Base-by-base conservation (phyloP, 495 filamentous ascomycete genomes). In the Penicillium psychrofluorescens region DNA sequence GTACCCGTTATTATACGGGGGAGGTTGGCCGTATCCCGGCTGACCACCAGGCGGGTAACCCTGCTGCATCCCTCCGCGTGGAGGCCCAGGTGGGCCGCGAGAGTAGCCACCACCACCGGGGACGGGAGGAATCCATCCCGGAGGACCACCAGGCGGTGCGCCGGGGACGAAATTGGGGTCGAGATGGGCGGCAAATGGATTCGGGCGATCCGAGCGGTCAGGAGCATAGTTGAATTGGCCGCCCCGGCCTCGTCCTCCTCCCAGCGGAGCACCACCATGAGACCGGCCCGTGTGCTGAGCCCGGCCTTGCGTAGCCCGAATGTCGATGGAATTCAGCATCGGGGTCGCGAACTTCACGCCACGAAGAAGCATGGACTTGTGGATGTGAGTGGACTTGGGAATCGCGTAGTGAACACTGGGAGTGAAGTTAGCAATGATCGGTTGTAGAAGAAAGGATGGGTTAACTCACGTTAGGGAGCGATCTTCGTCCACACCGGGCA, bases 281-380 rank as follows among this genome's bases (percentile, higher is more conserved):
- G 66, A 72, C 8, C 80, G 74, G 4, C 88, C 88, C 1, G 74
- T 67, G 29, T 72, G 68, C 14, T 71, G 62, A 3, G 79, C 75
- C 41, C 80, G 81, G 30, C 68, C 71, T 53, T 78, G 80, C 8
- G 85, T 74, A 3, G 74, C 72, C 40, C 84, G 78, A 30, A 90
- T 81, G 55, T 99, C 94, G 38, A 63, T 72, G 13, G 76, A 69
- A 50, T 84, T 80, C 2, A 99, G 73, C 4, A 80, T 84, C 8
- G 86, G 80, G 1, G 72, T 64, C 0, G 80, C 68, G 40, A 90
- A 76, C 50, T 84, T 80, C 35, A 90, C 80, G 7, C 92, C 94
- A 4, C 86, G 81, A 40, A 99, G 75, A 16, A 99, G 76, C 86
- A 94, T 92, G 7, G 90, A 95, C 54, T 95, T 96, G 67, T 99